Base-by-base conservation (phyloP, 208 protist genomes). In the Leptomonas pyrrhocoris region DNA sequence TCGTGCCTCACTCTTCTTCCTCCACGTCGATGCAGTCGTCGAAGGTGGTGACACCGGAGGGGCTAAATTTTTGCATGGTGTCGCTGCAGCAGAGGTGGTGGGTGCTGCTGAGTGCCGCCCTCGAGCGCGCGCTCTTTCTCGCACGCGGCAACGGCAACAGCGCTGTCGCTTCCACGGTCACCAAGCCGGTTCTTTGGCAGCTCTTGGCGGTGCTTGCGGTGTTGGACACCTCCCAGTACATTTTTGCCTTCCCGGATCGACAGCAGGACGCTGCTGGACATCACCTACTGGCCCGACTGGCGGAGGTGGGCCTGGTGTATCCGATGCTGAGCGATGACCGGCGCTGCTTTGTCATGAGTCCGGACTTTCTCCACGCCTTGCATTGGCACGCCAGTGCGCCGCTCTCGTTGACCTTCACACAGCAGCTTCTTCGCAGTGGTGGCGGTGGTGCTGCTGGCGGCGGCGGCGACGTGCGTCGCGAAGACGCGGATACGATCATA, bases 401-500 rank as follows among this genome's bases (percentile, higher is more conserved):
- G 30, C 78, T 94, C 13, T 94, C 85, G 30, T 48, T 82, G 15
- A 78, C 81, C 5, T 74, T 84, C 18, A 79, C 89, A 36, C 74
- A 89, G 34, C 66, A 84, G 25, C 60, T 69, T 27, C 0, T 68
- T 19, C 49, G 64, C 21, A 56, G 56, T 27, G 19, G 43, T 28
- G 42, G 34, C 8, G 49, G 36, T 23, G 43, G 5, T 19, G 58
- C 6, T 16, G 21, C 0, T 13, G 58, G 30, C 0, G 27, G 21
- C 16, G 50, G 64, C 15, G 66, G 48, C 12, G 60, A 56, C 16
- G 55, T 94, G 30, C 88, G 90, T 12, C 79, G 85, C 19, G 93
- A 97, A 74, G 93, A 97, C 59, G 79, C 81, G 18, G 93, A 97
- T 73, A 94, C 88, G n/a, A 94, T 97, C 67, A 90, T 97, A 53